Evolutionary conservation across 2,329 filamentous ascomycete species (phyloP).

Genomic region (Ophiocordyceps camponoti-leonardi): DNA sequence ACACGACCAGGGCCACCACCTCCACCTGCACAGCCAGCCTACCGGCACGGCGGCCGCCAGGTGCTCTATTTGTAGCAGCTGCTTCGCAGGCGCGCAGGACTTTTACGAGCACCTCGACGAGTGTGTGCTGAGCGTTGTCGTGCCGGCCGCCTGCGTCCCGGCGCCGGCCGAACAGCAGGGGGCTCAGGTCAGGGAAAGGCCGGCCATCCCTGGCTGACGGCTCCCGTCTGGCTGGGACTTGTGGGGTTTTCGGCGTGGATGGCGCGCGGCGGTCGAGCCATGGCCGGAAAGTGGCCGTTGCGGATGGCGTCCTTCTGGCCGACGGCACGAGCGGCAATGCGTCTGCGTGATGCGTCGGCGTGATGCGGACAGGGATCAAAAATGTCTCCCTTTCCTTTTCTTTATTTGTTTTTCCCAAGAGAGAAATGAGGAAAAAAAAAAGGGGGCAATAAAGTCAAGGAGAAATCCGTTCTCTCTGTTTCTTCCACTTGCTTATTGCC

Average conservation of each 20-base stretch:
- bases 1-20: background rate
- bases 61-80: conserved; percentile 74
- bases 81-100: conserved; percentile 75
- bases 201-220: background rate
- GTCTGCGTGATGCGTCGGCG: background rate
- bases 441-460: too few relatives aligned
- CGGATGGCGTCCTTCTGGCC: background rate
- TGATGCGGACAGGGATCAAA: background rate
- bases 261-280: background rate
- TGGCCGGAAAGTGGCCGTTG: background rate
- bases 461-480: too few relatives aligned
- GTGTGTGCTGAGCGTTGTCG: conserved; percentile 41
- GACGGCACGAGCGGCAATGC: background rate
- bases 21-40: background rate
- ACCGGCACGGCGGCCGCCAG: conserved; percentile 46
- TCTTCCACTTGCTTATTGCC: too few relatives aligned
- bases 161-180: background rate
- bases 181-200: background rate
- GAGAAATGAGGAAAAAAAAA: too few relatives aligned
- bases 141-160: conserved; percentile 15
- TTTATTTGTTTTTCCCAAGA: too few relatives aligned
- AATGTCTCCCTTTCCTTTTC: too few relatives aligned
- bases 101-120: conserved; percentile 90
- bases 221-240: background rate
- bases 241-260: background rate